Evolutionary conservation across 2,329 filamentous ascomycete species (phyloP).

Genomic region (Fusarium sp.): DNA sequence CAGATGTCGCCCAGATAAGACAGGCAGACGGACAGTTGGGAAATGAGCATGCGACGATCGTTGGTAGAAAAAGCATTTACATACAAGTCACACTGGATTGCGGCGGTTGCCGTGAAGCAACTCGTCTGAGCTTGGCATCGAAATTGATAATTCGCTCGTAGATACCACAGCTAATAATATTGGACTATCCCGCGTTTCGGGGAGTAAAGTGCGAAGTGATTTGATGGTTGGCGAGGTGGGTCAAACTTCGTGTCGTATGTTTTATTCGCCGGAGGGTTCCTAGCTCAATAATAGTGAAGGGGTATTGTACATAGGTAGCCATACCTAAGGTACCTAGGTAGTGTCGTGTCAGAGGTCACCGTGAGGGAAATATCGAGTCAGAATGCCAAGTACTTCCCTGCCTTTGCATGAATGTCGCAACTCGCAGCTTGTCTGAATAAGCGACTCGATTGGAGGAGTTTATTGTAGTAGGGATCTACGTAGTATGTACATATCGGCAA

Average conservation of each 20-base stretch:
- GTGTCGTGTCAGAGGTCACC: neutral
- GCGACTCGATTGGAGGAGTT: neutral
- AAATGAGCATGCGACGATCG: constrained; percentile 5
- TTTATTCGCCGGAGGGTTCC: neutral
- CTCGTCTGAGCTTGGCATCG: constrained; percentile 3
- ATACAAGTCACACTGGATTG: neutral
- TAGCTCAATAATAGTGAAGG: no score
- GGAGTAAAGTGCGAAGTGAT: neutral
- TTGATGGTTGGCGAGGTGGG: neutral
- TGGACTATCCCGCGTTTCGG: neutral
- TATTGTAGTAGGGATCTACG: neutral
- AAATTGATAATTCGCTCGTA: neutral
- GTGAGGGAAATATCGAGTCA: neutral
- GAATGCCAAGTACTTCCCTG: neutral
- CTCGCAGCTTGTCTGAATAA: neutral
- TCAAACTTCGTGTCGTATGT: neutral
- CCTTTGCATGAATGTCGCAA: neutral
- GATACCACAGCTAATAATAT: neutral
- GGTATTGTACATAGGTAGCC: no score
- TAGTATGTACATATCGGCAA: neutral
- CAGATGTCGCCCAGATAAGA: neutral
- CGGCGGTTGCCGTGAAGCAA: neutral
- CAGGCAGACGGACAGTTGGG: neutral
- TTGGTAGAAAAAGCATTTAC: neutral
- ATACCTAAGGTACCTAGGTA: no score